phyloP scores from a whole-genome alignment of 2,329 filamentous ascomycete species.

The Coleophoma eucalyptorum region DNA sequence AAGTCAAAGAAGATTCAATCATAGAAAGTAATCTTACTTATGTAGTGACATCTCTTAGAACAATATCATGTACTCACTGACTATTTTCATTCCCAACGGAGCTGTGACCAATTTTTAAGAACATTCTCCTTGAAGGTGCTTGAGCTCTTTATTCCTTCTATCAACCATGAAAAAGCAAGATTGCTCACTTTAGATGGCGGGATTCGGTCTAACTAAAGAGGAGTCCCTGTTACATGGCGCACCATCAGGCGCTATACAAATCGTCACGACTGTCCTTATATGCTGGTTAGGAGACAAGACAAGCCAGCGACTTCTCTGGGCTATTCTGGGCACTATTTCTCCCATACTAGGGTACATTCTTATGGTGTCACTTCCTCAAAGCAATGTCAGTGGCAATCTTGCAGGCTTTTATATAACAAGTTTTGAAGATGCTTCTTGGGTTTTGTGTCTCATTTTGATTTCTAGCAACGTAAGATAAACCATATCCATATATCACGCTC shows the following conservation, averaged over 20 bases:
- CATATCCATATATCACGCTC: background rate
- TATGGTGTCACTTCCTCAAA: background rate
- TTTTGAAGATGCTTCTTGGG: background rate
- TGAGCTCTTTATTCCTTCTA: too few species aligned
- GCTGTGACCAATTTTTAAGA: background rate
- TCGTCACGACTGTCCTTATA: background rate
- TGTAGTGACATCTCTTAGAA: too few species aligned
- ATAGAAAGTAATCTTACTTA: too few species aligned
- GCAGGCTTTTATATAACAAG: constrained; percentile 1
- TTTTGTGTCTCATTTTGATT: constrained; percentile 1
- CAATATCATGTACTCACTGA: too few species aligned
- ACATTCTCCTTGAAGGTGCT: background rate
- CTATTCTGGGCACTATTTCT: background rate
- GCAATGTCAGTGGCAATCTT: background rate
- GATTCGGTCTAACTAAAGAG: background rate
- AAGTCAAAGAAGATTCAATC: too few species aligned
- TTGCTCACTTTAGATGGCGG: background rate
- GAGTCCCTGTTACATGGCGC: constrained; percentile 1
- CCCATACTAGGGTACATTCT: background rate
- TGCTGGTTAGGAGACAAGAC: background rate
- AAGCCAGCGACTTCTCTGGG: background rate
- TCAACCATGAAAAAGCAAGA: too few species aligned
- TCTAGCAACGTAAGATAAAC: background rate
- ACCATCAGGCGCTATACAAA: background rate
- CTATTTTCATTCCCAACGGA: too few species aligned